phyloP scores from a whole-genome alignment of 73 alveolate genomes.

The Paramecium sonneborni region DNA sequence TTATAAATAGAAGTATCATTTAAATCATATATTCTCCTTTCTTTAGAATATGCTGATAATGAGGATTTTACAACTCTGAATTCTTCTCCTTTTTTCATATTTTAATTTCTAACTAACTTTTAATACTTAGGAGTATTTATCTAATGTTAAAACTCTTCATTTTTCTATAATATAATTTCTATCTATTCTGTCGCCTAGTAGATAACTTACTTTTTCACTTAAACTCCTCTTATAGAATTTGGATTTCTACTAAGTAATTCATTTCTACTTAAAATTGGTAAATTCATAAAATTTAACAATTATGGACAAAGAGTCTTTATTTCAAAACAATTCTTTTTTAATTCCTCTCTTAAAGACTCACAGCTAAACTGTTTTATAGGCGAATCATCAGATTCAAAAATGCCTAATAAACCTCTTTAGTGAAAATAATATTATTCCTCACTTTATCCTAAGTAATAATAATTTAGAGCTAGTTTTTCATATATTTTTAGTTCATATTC shows the following conservation, averaged over 20 bases:
- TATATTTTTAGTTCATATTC: conserved; percentile 4
- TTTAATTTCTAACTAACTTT: not conserved
- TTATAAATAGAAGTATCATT: not conserved
- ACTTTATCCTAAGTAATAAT: conserved; percentile 20
- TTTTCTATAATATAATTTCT: not conserved
- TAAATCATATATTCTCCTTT: not conserved
- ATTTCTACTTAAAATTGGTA: conserved; percentile 11
- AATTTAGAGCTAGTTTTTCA: conserved; percentile 23
- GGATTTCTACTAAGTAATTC: not conserved
- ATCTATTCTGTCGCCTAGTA: not conserved
- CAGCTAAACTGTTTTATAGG: not conserved
- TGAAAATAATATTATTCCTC: conserved; percentile 14
- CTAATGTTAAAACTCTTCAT: not conserved
- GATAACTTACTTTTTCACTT: not conserved
- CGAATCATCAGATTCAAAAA: not conserved
- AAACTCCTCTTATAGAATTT: not conserved
- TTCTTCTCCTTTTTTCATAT: not conserved
- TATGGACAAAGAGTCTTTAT: not conserved
- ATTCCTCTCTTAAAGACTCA: not conserved
- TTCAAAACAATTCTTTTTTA: not conserved
- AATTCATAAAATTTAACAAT: not conserved
- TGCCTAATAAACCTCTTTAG: conserved; percentile 25
- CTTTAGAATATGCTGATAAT: not conserved
- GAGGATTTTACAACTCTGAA: not conserved
- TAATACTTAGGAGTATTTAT: conserved; percentile 20